Evolutionary conservation across 208 protist species (phyloP).

Genomic region (Crithidia acanthocephali): DNA sequence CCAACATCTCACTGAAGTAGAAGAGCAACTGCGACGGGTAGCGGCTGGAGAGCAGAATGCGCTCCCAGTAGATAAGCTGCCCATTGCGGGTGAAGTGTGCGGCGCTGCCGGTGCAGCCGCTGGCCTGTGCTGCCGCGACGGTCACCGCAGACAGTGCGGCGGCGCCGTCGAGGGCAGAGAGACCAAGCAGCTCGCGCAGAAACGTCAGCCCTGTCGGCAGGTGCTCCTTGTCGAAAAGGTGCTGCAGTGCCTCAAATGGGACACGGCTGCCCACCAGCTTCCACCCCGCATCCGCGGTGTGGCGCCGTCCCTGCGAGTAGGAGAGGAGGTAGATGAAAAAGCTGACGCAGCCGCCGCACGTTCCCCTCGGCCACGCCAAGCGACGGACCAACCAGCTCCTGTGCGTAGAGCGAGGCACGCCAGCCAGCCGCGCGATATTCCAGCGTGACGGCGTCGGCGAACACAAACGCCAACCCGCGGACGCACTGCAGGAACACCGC

Average conservation of each 20-base stretch:
- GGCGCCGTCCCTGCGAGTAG: background rate
- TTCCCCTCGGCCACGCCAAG: slow-evolving; percentile 4
- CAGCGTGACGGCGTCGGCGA: slow-evolving; percentile 43
- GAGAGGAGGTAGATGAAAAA: slow-evolving; percentile 1
- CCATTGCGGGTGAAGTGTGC: background rate
- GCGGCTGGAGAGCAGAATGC: slow-evolving; percentile 24
- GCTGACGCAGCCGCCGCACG: slow-evolving; percentile 15
- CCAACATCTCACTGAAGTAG: slow-evolving; percentile 39
- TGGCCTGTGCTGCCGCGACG: background rate
- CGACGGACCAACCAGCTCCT: slow-evolving; percentile 19
- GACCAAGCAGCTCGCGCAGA: slow-evolving; percentile 2
- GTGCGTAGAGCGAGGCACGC: slow-evolving; percentile 15
- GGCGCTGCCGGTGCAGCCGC: background rate
- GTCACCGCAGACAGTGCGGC: background rate
- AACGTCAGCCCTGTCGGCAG: slow-evolving; percentile 14
- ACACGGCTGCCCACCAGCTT: slow-evolving; percentile 2
- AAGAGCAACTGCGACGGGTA: slow-evolving; percentile 45
- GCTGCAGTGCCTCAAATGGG: background rate
- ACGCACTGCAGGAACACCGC: slow-evolving; percentile 60
- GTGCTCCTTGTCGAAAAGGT: slow-evolving; percentile 8
- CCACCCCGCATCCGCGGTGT: background rate
- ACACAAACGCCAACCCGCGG: slow-evolving; percentile 53
- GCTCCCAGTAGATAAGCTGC: slow-evolving; percentile 24
- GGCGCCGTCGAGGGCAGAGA: background rate
- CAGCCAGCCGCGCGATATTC: slow-evolving; percentile 26